Conservation (phyloP, 2,329 filamentous ascomycete genomes). For the Phaeoacremonium minimum region DNA sequence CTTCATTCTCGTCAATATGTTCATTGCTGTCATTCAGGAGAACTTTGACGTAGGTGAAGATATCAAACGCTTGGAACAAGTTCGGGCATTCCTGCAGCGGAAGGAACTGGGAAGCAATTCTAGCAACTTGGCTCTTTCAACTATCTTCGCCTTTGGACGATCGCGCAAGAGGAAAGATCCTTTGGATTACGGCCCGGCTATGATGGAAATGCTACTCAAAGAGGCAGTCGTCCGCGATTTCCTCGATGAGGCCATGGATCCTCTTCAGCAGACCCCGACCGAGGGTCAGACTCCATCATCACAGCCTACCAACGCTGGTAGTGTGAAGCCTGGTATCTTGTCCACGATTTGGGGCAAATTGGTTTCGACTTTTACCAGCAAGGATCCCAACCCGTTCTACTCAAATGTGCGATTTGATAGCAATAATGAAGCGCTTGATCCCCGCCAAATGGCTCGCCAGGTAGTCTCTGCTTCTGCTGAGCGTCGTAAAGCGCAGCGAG, state of each 20-base stretch:
- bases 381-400: constrained; percentile 94
- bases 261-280: constrained; percentile 29
- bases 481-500: constrained; percentile 81
- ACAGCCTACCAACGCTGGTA: constrained; percentile 28
- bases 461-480: constrained; percentile 79
- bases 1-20: constrained; percentile 98
- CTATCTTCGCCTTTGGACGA: constrained; percentile 62
- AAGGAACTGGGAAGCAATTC: constrained; percentile 74
- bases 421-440: constrained; percentile 75
- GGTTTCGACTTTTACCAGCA: constrained; percentile 49
- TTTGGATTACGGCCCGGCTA: constrained; percentile 84
- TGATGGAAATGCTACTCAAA: constrained; percentile 93
- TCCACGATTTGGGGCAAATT: constrained; percentile 60
- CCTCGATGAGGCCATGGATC: constrained; percentile 66
- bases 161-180: constrained; percentile 68
- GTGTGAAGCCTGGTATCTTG: constrained; percentile 53
- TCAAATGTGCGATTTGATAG: constrained; percentile 66
- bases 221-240: constrained; percentile 95
- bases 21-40: constrained; percentile 99
- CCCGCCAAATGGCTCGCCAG: constrained; percentile 83
- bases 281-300: constrained; percentile 27
- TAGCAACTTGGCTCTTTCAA: constrained; percentile 72
- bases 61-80: constrained; percentile 93
- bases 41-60: constrained; percentile 99
- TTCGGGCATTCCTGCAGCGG: constrained; percentile 88